phyloP scores from a whole-genome alignment of 2,329 filamentous ascomycete species.

The Ophiostoma himal-ulmi region DNA sequence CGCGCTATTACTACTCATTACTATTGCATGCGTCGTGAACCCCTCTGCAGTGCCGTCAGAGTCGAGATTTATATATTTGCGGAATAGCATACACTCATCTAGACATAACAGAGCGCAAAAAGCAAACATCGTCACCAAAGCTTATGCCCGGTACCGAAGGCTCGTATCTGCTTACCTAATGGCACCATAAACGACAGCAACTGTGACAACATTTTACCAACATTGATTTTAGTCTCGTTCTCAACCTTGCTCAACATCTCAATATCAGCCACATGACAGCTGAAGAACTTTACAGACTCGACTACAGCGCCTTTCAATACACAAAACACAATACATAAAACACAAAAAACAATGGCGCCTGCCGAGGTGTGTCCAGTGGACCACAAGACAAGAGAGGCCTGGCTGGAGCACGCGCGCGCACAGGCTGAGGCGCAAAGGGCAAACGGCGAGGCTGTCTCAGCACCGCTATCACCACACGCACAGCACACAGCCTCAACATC shows the following conservation, averaged over 20 bases:
- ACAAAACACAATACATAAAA: not conserved
- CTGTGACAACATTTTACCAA: not conserved
- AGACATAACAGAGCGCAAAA: not conserved
- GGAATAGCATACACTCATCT: not conserved
- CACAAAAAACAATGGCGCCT: not conserved
- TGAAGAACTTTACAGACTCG: too few relatives aligned
- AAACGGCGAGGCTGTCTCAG: not conserved
- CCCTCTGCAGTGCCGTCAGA: not conserved
- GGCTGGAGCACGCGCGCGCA: constrained; percentile 65
- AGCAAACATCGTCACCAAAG: not conserved
- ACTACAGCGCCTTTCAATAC: not conserved
- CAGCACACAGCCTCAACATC: not conserved
- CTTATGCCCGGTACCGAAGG: not conserved
- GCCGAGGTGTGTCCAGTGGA: constrained; percentile 69
- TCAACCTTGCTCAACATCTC: not conserved
- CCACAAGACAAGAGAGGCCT: constrained; percentile 78
- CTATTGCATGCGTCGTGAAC: not conserved
- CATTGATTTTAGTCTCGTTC: not conserved
- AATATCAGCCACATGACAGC: not conserved
- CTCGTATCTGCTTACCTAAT: not conserved
- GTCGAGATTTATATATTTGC: too few relatives aligned
- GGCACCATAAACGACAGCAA: not conserved
- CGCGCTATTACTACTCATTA: not conserved
- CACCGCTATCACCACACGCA: constrained; percentile 26
- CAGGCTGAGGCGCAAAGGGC: constrained; percentile 33